Base-by-base conservation (phyloP, 2,329 filamentous ascomycete species). In the Aureobasidium sp. region DNA sequence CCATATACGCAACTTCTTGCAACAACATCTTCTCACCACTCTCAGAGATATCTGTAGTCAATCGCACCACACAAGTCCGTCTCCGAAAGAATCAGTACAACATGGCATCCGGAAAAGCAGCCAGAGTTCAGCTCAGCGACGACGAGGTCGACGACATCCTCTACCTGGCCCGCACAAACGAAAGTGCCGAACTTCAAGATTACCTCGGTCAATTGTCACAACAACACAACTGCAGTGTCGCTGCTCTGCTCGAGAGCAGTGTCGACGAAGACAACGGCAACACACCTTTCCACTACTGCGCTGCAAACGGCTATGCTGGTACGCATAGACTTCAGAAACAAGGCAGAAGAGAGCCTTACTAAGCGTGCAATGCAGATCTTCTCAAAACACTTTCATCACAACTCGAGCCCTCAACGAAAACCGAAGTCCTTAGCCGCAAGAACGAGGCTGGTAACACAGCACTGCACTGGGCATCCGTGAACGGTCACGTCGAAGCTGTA, bases 91-190 rank as follows among this genome's bases (percentile, higher is more conserved):
- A n/a, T 5, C 26, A 48, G 6, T n/a, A 15, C 12, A 61, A 37
- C 27, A 61, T 61, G 58, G 47, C 58, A 29, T 61, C 58, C 26
- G 57, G 57, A 60, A 60, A 60, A 51, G 57, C 59, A 61, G 42
- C 59, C 39, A 48, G 39, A 32, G 36, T 52, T 1, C 46, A 63
- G 29, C 62, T 63, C 39, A 52, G 41, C 34, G 62, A 46, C 39
- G 92, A 96, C 59, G 85, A 91, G 74, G 87, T 95, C 70, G 92
- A 97, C 73, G 93, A 97, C 76, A 83, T 97, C 67, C 84, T 97
- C 67, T 97, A 96, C 78, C 86, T 90, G 68, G 84, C 91, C 2
- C 89, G 93, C 41, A 82, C 84, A 0, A 91, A 91, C 66, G 92
- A 97, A 66, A 79, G 85, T 62, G 77, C 80, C 20, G 89, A 93